Percentiles rank a stretch among this genome's conserved stretches.
These are phyloP conservation scores for Suillus fuscotomentosus DNA, from an alignment of 768 basidiomycete genomes.

Conservation along the genomic window DNA sequence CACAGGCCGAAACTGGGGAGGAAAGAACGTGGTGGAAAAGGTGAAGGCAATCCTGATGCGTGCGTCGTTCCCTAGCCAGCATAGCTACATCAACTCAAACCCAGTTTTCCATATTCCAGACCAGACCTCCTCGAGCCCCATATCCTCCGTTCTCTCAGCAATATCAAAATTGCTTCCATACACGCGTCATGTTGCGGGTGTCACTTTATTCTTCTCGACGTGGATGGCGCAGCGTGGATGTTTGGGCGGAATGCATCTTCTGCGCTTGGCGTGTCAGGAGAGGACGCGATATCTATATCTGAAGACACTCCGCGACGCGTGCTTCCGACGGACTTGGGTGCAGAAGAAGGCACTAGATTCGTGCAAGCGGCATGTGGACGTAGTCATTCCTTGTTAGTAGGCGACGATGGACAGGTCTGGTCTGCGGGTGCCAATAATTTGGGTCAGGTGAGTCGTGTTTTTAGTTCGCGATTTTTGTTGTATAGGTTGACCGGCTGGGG, in stretches of 20 bases:
- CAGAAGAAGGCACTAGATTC: constrained; percentile 54
- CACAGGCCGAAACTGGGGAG: constrained; percentile 73
- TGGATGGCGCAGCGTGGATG: constrained; percentile 81
- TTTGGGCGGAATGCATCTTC: constrained; percentile 82
- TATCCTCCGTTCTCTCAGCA: constrained; percentile 84
- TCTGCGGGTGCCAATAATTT: constrained; percentile 76
- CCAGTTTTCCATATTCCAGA: constrained; percentile 33
- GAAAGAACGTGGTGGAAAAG: constrained; percentile 60
- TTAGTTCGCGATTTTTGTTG: neutral
- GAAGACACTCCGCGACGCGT: constrained; percentile 73
- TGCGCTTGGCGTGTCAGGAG: constrained; percentile 59
- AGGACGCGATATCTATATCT: constrained; percentile 66
- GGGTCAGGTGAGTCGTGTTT: constrained; percentile 62
- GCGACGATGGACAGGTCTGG: constrained; percentile 82
- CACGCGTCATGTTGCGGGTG: constrained; percentile 77
- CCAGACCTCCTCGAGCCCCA: constrained; percentile 88
- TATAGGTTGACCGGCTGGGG: neutral
- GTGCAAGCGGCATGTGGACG: constrained; percentile 83
- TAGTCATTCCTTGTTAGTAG: constrained; percentile 80
- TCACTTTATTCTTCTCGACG: constrained; percentile 73
- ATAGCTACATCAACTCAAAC: neutral
- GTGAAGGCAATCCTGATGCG: constrained; percentile 41
- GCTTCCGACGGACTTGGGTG: constrained; percentile 60
- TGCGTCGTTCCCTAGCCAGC: constrained; percentile 8
- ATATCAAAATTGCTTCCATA: constrained; percentile 69